These are phyloP conservation scores for Homolaphlyctis polyrhiza DNA, from an alignment of 371 early-diverging fungal genomes.

Conservation along the genomic window DNA sequence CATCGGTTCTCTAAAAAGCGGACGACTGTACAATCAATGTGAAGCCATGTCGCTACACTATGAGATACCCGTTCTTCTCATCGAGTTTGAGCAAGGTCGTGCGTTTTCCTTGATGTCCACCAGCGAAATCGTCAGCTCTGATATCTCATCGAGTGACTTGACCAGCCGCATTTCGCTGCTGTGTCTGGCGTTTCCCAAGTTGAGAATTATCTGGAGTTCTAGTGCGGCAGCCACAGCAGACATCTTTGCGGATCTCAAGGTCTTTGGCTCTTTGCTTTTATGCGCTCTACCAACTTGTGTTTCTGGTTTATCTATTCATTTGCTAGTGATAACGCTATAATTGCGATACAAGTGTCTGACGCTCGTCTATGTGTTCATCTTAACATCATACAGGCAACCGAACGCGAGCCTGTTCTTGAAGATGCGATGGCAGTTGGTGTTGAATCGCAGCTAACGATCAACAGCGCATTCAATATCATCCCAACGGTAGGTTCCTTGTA, in stretches of 20 bases:
- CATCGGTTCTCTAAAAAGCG: slow-evolving; percentile 74
- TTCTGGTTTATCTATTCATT: background rate
- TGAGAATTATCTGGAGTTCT: slow-evolving; percentile 87
- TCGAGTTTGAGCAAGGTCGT: slow-evolving; percentile 90
- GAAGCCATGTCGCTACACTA: slow-evolving; percentile 88
- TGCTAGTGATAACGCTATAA: too few species aligned
- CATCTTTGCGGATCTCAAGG: slow-evolving; percentile 87
- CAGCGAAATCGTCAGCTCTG: slow-evolving; percentile 4
- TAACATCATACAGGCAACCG: slow-evolving; percentile 48
- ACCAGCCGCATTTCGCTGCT: slow-evolving; percentile 71
- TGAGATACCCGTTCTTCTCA: slow-evolving; percentile 72
- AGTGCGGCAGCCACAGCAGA: slow-evolving; percentile 81
- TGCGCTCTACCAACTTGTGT: background rate
- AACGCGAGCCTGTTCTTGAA: slow-evolving; percentile 67
- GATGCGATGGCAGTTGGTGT: slow-evolving; percentile 67
- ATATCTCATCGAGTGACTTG: slow-evolving; percentile 11
- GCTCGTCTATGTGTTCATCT: background rate
- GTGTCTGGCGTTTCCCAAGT: slow-evolving; percentile 76
- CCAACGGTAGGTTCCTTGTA: slow-evolving; percentile 66
- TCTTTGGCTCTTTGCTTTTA: slow-evolving; percentile 20
- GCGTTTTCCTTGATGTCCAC: slow-evolving; percentile 63
- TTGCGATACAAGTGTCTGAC: background rate
- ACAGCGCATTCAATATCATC: slow-evolving; percentile 61
- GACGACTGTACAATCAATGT: slow-evolving; percentile 89
- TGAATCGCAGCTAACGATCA: slow-evolving; percentile 57